Percentiles rank a stretch among this genome's conserved stretches.
Conservation (phyloP, 2,329 filamentous ascomycete species). For the Malbranchea zuffiana region DNA sequence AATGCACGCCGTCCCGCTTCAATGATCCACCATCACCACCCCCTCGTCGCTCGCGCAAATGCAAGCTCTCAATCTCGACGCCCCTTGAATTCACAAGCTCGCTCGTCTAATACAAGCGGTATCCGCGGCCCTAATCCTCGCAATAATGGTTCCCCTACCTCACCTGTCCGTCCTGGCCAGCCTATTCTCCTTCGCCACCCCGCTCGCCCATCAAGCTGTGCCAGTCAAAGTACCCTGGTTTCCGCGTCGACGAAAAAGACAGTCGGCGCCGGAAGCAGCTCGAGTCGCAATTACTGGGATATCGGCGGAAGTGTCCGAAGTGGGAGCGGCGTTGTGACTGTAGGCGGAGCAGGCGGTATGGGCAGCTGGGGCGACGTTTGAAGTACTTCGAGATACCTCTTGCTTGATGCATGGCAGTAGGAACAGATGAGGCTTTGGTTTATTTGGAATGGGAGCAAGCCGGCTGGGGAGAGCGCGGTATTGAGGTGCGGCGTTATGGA, state of each 20-base stretch:
- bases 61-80: conserved; percentile 36
- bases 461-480: no score
- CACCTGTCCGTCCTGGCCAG: not conserved
- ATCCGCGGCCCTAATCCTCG: conserved; percentile 14
- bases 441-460: no score
- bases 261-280: conserved; percentile 47
- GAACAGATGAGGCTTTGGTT: no score
- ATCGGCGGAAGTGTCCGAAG: conserved; percentile 71
- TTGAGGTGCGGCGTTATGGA: no score
- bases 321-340: conserved; percentile 57
- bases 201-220: conserved; percentile 56
- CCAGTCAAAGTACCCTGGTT: conserved; percentile 60
- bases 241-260: conserved; percentile 48
- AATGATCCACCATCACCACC: conserved; percentile 79
- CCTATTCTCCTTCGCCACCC: conserved; percentile 33
- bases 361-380: conserved; percentile 70
- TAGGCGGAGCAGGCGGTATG: conserved; percentile 55
- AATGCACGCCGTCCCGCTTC: conserved; percentile 67
- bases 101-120: conserved; percentile 34
- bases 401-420: no score
- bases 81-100: conserved; percentile 24
- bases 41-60: conserved; percentile 56
- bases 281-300: conserved; percentile 84
- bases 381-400: no score
- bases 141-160: not conserved